phyloP scores from a whole-genome alignment of 2,329 filamentous ascomycete species.

The Fusarium sp. region DNA sequence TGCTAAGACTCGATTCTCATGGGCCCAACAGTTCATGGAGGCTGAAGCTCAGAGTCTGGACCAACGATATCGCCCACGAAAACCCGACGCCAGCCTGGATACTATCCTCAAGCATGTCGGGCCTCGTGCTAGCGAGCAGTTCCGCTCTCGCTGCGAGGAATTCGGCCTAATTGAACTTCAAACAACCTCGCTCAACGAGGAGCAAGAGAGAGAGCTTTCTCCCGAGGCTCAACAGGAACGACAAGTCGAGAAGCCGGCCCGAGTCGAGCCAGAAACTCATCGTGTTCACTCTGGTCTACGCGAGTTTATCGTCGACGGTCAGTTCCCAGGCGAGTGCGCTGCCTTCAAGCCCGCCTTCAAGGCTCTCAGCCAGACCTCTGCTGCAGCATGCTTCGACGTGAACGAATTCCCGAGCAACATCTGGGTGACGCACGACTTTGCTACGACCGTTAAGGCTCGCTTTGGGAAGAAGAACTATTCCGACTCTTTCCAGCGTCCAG shows the following conservation, averaged over 20 bases:
- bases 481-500: constrained; percentile 36
- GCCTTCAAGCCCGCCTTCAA: constrained; percentile 30
- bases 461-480: constrained; percentile 2
- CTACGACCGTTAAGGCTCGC: not conserved
- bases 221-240: constrained; percentile 72
- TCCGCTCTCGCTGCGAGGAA: not conserved
- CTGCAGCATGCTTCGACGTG: constrained; percentile 24
- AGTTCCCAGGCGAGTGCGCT: not conserved
- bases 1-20: not conserved
- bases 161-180: constrained; percentile 22
- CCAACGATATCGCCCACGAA: constrained; percentile 59
- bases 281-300: constrained; percentile 55
- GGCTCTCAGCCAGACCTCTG: constrained; percentile 20
- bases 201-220: constrained; percentile 75
- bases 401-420: constrained; percentile 18
- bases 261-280: constrained; percentile 51
- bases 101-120: not conserved
- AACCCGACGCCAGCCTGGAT: not conserved
- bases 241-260: constrained; percentile 60
- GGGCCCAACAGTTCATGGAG: constrained; percentile 62
- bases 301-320: constrained; percentile 1
- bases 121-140: rapidly evolving
- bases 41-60: constrained; percentile 63
- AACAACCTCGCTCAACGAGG: constrained; percentile 61
- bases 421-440: constrained; percentile 35